Evolutionary conservation across 2,329 filamentous ascomycete species (phyloP).

Genomic region (Akanthomyces uredinophilus): DNA sequence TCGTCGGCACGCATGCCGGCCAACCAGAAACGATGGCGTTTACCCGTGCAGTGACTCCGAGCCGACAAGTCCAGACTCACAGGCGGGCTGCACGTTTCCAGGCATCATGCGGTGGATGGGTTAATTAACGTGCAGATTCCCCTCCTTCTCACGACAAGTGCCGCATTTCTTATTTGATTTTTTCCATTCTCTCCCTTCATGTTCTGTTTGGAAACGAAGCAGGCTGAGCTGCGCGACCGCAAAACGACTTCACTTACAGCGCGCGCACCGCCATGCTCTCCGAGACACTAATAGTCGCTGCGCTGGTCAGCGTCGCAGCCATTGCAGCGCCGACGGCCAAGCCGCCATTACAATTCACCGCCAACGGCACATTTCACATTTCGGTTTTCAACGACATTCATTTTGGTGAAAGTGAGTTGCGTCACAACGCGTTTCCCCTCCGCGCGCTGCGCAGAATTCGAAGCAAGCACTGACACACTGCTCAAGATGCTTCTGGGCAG

Average conservation of each 20-base stretch:
- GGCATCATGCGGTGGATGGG: neutral
- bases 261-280: neutral
- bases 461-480: neutral
- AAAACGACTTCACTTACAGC: neutral
- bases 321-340: neutral
- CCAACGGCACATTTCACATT: constrained; percentile 45
- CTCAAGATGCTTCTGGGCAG: constrained; percentile 41
- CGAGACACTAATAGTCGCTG: neutral
- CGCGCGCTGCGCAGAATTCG: neutral
- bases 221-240: neutral
- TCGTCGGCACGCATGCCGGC: neutral
- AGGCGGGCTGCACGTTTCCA: neutral
- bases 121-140: neutral
- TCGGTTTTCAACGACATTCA: constrained; percentile 66
- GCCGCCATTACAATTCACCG: constrained; percentile 26
- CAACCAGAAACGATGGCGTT: constrained; percentile 4
- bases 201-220: neutral
- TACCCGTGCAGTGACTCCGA: neutral
- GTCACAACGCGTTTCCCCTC: too few relatives aligned
- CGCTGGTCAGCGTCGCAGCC: neutral
- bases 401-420: constrained; percentile 57
- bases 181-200: too few relatives aligned
- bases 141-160: neutral
- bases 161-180: neutral
- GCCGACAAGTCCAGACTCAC: neutral